A percentile compares a stretch with the other conserved stretches of the same genome.
Evolutionary conservation across 345 rosid species (phyloP).

Genomic region (Dovyalis caffra): DNA sequence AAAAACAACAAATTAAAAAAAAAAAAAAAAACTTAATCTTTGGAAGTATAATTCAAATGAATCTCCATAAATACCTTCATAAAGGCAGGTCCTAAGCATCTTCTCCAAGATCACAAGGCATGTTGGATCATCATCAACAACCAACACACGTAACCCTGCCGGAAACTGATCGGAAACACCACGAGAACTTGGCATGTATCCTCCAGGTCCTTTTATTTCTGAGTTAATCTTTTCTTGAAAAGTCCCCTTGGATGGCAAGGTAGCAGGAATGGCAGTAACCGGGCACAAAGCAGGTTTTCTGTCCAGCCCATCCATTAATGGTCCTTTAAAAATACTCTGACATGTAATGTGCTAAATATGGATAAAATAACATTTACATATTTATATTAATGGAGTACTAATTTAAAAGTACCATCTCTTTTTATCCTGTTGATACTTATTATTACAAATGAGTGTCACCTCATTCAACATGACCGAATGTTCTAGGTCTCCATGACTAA

Average conservation of each 20-base stretch:
- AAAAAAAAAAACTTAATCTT: background rate
- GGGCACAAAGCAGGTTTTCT: too few relatives aligned
- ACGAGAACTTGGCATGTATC: slow-evolving; percentile 32
- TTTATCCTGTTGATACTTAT: too few relatives aligned
- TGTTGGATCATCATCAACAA: slow-evolving; percentile 92
- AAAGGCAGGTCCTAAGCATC: slow-evolving; percentile 77
- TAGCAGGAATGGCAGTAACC: too few relatives aligned
- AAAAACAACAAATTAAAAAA: background rate
- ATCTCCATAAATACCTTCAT: slow-evolving; percentile 50
- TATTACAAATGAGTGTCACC: too few relatives aligned
- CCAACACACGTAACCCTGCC: slow-evolving; percentile 74
- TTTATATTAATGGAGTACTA: too few relatives aligned
- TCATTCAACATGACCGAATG: too few relatives aligned
- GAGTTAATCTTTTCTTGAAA: slow-evolving; percentile 59
- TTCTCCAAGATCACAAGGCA: slow-evolving; percentile 88
- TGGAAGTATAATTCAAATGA: background rate
- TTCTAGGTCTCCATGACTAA: too few relatives aligned
- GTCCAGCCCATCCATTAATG: too few relatives aligned
- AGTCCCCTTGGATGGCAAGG: slow-evolving; percentile 42
- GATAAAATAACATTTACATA: too few relatives aligned
- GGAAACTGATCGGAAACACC: slow-evolving; percentile 68
- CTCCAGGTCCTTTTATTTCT: slow-evolving; percentile 49
- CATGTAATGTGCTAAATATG: too few relatives aligned
- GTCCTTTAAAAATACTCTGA: too few relatives aligned
- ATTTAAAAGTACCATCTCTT: too few relatives aligned